Base-by-base conservation (phyloP, 1,284 basidiomycete genomes). In the Sanguinoderma infundibulare region DNA sequence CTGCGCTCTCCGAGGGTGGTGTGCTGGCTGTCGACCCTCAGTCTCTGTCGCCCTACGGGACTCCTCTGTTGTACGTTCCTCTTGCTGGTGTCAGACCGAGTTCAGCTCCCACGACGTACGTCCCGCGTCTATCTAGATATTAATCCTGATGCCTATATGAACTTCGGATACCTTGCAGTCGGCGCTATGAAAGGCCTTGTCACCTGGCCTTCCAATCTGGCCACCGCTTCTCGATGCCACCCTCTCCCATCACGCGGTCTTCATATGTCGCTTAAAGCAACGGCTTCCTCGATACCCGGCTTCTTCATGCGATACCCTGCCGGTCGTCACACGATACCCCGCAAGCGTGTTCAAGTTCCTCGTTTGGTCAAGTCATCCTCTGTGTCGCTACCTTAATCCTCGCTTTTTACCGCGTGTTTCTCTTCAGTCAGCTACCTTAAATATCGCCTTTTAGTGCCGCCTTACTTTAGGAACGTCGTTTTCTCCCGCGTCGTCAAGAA, bases 51-150 rank as follows among this genome's bases (percentile, higher is more conserved):
- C 47, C 60, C n/a, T 66, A 67, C 30, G 66, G 66, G 32, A 67
- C 59, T 35, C 66, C 66, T 12, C 42, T 68, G 26, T 63, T 71
- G n/a, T 69, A 64, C 57, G 68, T 67, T 26, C 70, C 72, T 10
- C 55, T 67, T 36, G 53, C 55, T 36, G 66, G 60, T 17, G 53
- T 65, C 7, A 55, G 72, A 20, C 72, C 72, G 0, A 72, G 62
- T 46, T 75, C 73, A 40, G 73, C 73, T 36, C 73, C 73, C 10
- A 71, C 70, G 9, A 59, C 64, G 70, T 74, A 57, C 28, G 56
- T 57, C 22, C n/a, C 42, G 28, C 9, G 26, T 20, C 12, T 14
- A 5, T 38, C 49, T 51, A 35, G 5, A 35, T 51, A 12, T 51
- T 32, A 12, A 32, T 51, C 20, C 49, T 51, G 20, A 51, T 32